Evolutionary conservation across 345 rosid genomes (phyloP).

Genomic region (Salix dunnii): DNA sequence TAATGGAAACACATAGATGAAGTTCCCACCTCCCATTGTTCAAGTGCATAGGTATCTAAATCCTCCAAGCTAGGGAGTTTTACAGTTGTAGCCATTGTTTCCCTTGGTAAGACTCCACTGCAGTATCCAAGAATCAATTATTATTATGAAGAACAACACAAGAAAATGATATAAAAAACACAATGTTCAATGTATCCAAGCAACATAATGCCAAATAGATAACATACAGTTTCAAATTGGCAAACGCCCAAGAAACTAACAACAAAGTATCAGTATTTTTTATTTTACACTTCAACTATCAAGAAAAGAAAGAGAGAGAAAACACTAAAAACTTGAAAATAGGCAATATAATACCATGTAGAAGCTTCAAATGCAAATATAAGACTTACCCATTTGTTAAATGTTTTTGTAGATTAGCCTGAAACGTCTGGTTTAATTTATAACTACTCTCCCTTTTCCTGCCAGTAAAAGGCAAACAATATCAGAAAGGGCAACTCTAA

Average conservation of each 20-base stretch:
- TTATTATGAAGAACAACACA: not conserved
- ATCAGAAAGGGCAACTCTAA: not conserved
- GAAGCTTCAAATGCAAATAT: not conserved
- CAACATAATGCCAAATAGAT: no score
- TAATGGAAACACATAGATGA: slow-evolving; percentile 12
- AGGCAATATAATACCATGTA: slow-evolving; percentile 13
- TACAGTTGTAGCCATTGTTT: slow-evolving; percentile 60
- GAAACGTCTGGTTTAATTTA: slow-evolving; percentile 72
- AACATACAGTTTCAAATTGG: not conserved
- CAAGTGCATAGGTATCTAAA: slow-evolving; percentile 73
- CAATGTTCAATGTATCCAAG: not conserved
- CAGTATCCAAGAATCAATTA: slow-evolving; percentile 19
- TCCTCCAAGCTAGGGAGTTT: slow-evolving; percentile 77
- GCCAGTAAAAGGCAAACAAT: slow-evolving; percentile 15
- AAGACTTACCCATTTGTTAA: slow-evolving; percentile 58
- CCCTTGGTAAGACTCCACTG: slow-evolving; percentile 90
- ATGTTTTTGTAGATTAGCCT: slow-evolving; percentile 69
- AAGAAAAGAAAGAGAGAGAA: no score
- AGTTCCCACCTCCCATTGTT: slow-evolving; percentile 89
- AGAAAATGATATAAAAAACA: not conserved
- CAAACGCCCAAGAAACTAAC: not conserved
- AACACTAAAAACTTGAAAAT: not conserved
- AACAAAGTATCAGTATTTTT: no score
- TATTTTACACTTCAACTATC: no score
- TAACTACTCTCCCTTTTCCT: slow-evolving; percentile 68